These are phyloP conservation scores for Entelexis sorbosivorans DNA, from an alignment of 1,139 yeast species.

Conservation along the genomic window DNA sequence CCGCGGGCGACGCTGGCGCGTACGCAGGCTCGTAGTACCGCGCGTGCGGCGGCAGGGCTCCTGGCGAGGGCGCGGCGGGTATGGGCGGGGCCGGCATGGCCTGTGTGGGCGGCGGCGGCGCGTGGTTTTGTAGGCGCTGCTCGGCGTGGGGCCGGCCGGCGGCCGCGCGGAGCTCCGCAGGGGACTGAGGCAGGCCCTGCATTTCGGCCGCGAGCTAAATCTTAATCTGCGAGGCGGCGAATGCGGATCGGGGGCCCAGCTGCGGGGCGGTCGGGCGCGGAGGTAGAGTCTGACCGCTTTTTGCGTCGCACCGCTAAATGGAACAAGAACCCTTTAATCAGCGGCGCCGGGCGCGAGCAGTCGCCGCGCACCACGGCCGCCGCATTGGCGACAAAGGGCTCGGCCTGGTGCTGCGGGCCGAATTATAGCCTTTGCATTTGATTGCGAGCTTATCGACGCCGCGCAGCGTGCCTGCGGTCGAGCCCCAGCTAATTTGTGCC, in stretches of 20 bases:
- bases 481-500: slow-evolving; percentile 1
- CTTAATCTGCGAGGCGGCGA: not conserved
- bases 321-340: not conserved
- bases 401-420: not conserved
- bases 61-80: not conserved
- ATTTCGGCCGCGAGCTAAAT: not conserved
- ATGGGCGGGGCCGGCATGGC: not conserved
- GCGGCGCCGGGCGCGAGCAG: not conserved
- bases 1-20: not conserved
- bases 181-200: slow-evolving; percentile 5
- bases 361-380: not conserved
- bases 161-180: not conserved
- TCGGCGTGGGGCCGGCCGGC: not conserved
- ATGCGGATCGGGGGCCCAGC: not conserved
- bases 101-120: not conserved
- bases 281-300: not conserved
- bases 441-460: not conserved
- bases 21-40: too few relatives aligned
- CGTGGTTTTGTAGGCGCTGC: not conserved
- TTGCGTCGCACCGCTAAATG: not conserved
- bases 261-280: not conserved
- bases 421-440: not conserved
- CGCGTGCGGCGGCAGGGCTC: not conserved
- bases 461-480: not conserved
- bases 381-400: not conserved